Evolutionary conservation across 768 basidiomycete genomes (phyloP).

Genomic region (Boletus rubescentipes): DNA sequence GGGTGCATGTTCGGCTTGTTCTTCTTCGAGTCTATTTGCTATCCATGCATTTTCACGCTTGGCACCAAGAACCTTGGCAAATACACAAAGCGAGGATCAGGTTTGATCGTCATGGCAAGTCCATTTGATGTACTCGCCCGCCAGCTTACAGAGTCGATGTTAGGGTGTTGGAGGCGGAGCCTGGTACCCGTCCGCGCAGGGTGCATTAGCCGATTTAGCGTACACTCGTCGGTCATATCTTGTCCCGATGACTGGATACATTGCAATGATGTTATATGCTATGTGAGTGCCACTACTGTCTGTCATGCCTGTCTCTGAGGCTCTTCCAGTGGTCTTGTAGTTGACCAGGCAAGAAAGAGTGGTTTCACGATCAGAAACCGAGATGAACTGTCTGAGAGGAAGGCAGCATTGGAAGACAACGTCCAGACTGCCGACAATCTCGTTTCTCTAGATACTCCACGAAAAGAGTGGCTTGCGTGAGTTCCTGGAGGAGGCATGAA

Average conservation of each 20-base stretch:
- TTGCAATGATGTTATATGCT: conserved; percentile 57
- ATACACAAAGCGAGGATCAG: conserved; percentile 60
- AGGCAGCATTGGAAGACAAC: background rate
- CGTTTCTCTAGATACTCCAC: conserved; percentile 1
- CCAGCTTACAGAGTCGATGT: background rate
- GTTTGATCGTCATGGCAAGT: conserved; percentile 59
- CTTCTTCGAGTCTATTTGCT: conserved; percentile 78
- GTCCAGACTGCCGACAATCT: background rate
- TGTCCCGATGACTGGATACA: conserved; percentile 58
- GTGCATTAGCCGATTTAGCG: conserved; percentile 48
- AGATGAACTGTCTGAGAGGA: conserved; percentile 38
- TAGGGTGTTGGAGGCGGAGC: conserved; percentile 64
- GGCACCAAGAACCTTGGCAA: conserved; percentile 63
- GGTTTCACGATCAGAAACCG: conserved; percentile 52
- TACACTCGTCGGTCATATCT: conserved; percentile 57
- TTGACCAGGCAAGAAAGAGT: conserved; percentile 47
- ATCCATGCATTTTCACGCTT: conserved; percentile 67
- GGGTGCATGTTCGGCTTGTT: conserved; percentile 63
- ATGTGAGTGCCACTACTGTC: conserved; percentile 39
- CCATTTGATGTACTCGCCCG: background rate
- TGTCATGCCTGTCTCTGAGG: background rate
- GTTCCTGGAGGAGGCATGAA: conserved; percentile 13
- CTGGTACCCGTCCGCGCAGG: conserved; percentile 68
- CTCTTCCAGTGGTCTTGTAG: conserved; percentile 47
- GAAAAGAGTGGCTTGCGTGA: conserved; percentile 15